These are phyloP conservation scores for Saccharomyces hybrid DNA, from an alignment of 1,139 yeast species.

Conservation along the genomic window DNA sequence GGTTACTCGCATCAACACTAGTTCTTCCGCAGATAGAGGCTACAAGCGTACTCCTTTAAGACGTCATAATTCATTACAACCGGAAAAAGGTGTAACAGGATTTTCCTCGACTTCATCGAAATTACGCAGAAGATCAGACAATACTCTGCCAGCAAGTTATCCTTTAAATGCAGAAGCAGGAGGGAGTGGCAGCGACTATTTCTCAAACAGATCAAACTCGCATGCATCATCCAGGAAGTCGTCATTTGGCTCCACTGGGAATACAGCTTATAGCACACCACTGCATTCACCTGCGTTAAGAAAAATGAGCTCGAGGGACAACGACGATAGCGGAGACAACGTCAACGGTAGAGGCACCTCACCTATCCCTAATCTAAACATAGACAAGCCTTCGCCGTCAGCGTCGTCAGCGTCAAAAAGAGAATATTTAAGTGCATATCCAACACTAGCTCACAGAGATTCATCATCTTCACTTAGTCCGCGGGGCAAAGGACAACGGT, in stretches of 20 bases:
- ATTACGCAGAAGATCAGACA: slow-evolving; percentile 4
- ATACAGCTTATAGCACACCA: slow-evolving; percentile 10
- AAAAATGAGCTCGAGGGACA: background rate
- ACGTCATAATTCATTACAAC: background rate
- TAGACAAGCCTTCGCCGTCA: background rate
- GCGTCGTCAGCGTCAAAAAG: background rate
- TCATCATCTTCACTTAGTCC: background rate
- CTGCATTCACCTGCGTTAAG: slow-evolving; percentile 14
- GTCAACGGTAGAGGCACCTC: slow-evolving; percentile 12
- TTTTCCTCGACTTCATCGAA: slow-evolving; percentile 4
- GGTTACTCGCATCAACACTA: slow-evolving; percentile 2
- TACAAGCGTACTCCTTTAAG: background rate
- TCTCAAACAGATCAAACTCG: slow-evolving; percentile 7
- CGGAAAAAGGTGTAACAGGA: slow-evolving; percentile 1
- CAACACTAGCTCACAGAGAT: slow-evolving; percentile 12
- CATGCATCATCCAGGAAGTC: slow-evolving; percentile 11
- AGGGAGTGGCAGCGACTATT: background rate
- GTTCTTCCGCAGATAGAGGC: slow-evolving; percentile 1
- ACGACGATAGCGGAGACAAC: slow-evolving; percentile 17
- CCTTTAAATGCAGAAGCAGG: background rate
- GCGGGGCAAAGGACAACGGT: background rate
- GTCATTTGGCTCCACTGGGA: slow-evolving; percentile 7
- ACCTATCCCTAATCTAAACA: background rate
- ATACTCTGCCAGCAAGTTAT: background rate
- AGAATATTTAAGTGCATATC: slow-evolving; percentile 17